These are phyloP conservation scores for Xerocomus potaroensis DNA, from an alignment of 768 basidiomycete species.

Conservation along the genomic window DNA sequence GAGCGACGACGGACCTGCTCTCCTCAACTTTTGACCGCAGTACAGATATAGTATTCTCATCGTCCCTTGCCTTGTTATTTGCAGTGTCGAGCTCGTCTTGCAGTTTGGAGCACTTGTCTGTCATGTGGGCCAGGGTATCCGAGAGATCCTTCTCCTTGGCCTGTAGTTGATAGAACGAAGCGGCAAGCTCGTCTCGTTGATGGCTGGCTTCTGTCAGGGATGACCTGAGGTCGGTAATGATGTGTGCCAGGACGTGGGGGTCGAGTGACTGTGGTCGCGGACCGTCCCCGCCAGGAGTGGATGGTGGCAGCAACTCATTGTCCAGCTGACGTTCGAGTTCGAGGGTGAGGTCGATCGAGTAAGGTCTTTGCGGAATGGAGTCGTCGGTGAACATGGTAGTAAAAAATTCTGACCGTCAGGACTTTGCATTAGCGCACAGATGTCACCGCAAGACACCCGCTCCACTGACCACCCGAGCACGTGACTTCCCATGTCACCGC, in stretches of 20 bases:
- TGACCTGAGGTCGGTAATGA: conserved; percentile 69
- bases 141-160: conserved; percentile 55
- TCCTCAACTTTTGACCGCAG: conserved; percentile 84
- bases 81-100: conserved; percentile 55
- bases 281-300: conserved; percentile 32
- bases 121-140: conserved; percentile 60
- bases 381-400: conserved; percentile 31
- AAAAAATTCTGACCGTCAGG: background rate
- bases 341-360: conserved; percentile 73
- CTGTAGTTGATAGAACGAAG: conserved; percentile 46
- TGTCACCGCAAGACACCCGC: background rate
- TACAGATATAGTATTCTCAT: conserved; percentile 72
- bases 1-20: conserved; percentile 54
- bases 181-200: conserved; percentile 66
- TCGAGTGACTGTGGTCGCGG: conserved; percentile 56
- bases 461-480: background rate
- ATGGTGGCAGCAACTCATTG: conserved; percentile 54
- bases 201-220: conserved; percentile 58
- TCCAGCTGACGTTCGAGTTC: conserved; percentile 76
- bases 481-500: background rate
- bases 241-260: conserved; percentile 69
- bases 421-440: conserved; percentile 14
- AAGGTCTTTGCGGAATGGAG: conserved; percentile 25
- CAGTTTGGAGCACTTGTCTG: conserved; percentile 56
- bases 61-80: conserved; percentile 54